Percentiles rank a stretch among this genome's conserved stretches.
phyloP scores from a whole-genome alignment of 2,329 filamentous ascomycete genomes.

The Daldinia sp. region DNA sequence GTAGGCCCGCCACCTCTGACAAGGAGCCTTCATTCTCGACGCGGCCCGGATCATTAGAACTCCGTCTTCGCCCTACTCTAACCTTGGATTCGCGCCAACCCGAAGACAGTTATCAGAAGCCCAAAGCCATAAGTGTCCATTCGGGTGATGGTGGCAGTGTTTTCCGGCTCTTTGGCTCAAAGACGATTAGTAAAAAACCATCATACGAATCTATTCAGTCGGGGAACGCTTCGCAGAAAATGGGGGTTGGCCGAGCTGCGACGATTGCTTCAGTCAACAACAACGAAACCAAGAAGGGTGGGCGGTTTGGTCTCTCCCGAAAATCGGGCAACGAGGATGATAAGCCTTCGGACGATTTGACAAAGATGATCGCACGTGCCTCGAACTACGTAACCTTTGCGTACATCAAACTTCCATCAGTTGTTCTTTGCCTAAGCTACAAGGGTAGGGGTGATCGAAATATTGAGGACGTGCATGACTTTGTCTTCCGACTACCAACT shows the following conservation, averaged over 20 bases:
- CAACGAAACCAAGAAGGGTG: conserved; percentile 55
- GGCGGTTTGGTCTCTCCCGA: conserved; percentile 65
- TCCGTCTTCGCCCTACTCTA: conserved; percentile 84
- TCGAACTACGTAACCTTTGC: conserved; percentile 98
- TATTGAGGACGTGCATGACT: conserved; percentile 94
- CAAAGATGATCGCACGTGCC: conserved; percentile 94
- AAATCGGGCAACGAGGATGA: conserved; percentile 62
- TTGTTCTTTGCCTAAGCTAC: conserved; percentile 94
- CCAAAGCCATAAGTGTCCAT: conserved; percentile 60
- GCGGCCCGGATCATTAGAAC: conserved; percentile 77
- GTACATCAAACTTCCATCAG: conserved; percentile 92
- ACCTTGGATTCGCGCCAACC: conserved; percentile 59
- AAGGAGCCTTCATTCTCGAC: conserved; percentile 65
- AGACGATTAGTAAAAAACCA: conserved; percentile 59
- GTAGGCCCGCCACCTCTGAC: conserved; percentile 51
- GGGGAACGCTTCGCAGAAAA: conserved; percentile 48
- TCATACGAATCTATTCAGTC: conserved; percentile 65
- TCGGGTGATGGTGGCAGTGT: conserved; percentile 56
- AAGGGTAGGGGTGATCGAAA: conserved; percentile 96
- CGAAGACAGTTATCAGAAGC: conserved; percentile 48
- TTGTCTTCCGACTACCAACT: conserved; percentile 93
- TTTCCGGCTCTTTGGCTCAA: conserved; percentile 62
- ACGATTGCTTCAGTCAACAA: conserved; percentile 53
- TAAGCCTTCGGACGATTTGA: conserved; percentile 83
- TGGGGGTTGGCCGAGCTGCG: conserved; percentile 54